These are phyloP conservation scores for Alternaria sp. DNA, from an alignment of 2,329 filamentous ascomycete species.

Conservation along the genomic window DNA sequence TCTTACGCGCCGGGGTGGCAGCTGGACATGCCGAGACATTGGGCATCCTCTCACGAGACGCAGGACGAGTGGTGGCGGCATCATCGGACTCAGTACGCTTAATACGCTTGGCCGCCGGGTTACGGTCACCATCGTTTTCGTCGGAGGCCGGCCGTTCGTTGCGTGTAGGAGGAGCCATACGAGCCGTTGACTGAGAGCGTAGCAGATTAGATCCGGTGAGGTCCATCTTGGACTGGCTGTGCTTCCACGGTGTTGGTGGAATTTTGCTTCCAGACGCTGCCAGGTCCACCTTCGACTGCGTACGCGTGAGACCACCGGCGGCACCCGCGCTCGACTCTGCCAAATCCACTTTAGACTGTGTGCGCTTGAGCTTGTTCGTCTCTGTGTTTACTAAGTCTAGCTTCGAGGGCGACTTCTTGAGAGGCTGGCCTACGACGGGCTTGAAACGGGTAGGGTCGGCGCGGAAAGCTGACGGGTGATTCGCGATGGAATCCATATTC, in stretches of 20 bases:
- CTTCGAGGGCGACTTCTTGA: slow-evolving; percentile 51
- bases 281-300: slow-evolving; percentile 67
- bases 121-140: slow-evolving; percentile 47
- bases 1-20: slow-evolving; percentile 40
- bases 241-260: slow-evolving; percentile 60
- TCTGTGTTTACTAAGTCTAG: slow-evolving; percentile 58
- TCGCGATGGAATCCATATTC: slow-evolving; percentile 96
- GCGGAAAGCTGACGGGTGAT: slow-evolving; percentile 81
- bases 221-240: slow-evolving; percentile 65
- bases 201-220: slow-evolving; percentile 60
- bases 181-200: slow-evolving; percentile 48
- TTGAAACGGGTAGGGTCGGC: slow-evolving; percentile 63
- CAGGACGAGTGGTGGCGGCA: slow-evolving; percentile 69
- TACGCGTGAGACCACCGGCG: slow-evolving; percentile 58
- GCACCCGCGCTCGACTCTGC: slow-evolving; percentile 64
- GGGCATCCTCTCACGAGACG: slow-evolving; percentile 53
- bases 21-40: slow-evolving; percentile 20
- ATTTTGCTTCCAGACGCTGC: slow-evolving; percentile 63
- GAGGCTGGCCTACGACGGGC: slow-evolving; percentile 49
- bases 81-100: slow-evolving; percentile 75
- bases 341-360: slow-evolving; percentile 68
- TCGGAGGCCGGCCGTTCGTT: slow-evolving; percentile 38
- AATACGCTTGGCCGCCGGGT: slow-evolving; percentile 70
- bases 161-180: slow-evolving; percentile 37
- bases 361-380: slow-evolving; percentile 60